Evolutionary conservation across 768 basidiomycete genomes (phyloP), one percentile per base, ranked within the genome.

Genomic region (Royoungia palumana): DNA sequence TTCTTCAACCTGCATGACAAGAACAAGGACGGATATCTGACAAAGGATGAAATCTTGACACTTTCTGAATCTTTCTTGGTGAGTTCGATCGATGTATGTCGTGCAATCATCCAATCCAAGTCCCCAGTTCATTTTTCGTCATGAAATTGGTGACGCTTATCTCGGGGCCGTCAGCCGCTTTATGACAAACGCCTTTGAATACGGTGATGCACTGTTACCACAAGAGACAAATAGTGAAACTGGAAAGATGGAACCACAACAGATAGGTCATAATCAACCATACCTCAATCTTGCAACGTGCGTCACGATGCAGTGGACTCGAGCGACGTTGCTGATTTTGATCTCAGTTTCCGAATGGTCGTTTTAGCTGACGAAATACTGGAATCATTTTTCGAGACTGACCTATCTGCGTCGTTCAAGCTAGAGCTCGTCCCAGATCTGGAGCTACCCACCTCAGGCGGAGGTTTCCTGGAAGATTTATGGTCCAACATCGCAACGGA

Each of bases 141-240:
- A 85, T 67, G 96, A 99, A 69, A 78, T 93, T 11, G 96, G 96
- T 4, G 96, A 99, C 66, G 89, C 92, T 5, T 99, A 95, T 64
- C 77, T 99, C 20, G 96, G 94, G 2, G 92, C 95, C 20, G 89
- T 99, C 55, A 94, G 92, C 56, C 85, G 93, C 35, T 95, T 97
- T 66, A 94, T 98, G 85, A 88, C 94, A 34, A 98, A 99, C 60
- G 92, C 95, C 0, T 99, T 97, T 60, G 96, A 99, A 63, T 97
- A 94, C 49, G 96, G 94, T 3, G 94, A 96, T 70, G 86, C 92
- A n/a, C 75, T 92, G n/a, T 71, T 89, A 14, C 87, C 86, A 49
- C 67, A 47, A 65, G 70, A 46, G 56, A 56, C 22, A 8, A 57
- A 69, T 35, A 54, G 45, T 13, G 57, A 69, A 27, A 67, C 66